Base-by-base conservation (phyloP, 768 basidiomycete species). In the Harrya chromipes region DNA sequence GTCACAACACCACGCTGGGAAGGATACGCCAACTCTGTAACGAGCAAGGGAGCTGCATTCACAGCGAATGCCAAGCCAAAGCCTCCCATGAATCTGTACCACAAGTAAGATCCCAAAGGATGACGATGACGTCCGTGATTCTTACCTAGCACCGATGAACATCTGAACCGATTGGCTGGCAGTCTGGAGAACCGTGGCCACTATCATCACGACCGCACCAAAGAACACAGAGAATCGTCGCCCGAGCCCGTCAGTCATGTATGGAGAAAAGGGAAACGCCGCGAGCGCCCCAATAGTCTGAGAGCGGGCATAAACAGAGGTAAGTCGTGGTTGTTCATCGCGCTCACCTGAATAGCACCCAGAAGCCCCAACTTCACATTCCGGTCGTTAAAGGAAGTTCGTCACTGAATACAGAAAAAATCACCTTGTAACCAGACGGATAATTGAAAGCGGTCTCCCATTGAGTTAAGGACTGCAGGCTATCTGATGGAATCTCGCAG, bases 21-120 rank as follows among this genome's bases (percentile, higher is more conserved):
- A 12, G 76, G 77, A 58, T 77, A 78, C 1, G 78, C 71, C 17
- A 81, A 58, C 65, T 82, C 78, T 34, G 76, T 74, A 50, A 80
- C 66, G 16, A 80, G 70, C 20, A 79, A 60, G 6, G 78, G 79
- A 4, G 79, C 75, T 29, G 78, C 70, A 41, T 66, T 68, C 12
- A 64, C 59, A 11, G 72, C 70, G 50, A 77, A 73, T 5, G 69
- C 66, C 36, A 71, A 66, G 20, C 75, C 74, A 52, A 77, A 74
- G 10, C 75, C 75, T 44, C 76, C 68, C 54, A 69, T 49, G 54
- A 72, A 70, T 47, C 70, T 52, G 7, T 19, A 9, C 4, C 6
- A 9, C 21, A 7, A 14, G 16, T 16, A 19, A 34, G 29, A 13
- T 29, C 29, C 12, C 4, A 29, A 29, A 29, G 29, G 29, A 29